phyloP scores from a whole-genome alignment of 768 basidiomycete genomes.

The Trametes maxima region DNA sequence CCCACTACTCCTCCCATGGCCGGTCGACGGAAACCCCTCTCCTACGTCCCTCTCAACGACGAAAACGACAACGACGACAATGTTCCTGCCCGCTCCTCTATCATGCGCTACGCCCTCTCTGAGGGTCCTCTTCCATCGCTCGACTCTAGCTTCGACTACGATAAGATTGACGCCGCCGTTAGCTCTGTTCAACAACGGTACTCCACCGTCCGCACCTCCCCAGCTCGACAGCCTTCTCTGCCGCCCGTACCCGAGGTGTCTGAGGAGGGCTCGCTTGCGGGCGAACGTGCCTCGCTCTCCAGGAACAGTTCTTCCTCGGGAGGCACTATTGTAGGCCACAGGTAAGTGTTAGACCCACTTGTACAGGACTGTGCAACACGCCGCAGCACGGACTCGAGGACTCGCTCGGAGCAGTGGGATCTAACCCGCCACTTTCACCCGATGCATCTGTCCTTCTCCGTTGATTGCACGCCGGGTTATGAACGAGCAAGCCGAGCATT shows the following conservation, averaged over 20 bases:
- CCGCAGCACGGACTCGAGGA: too few species aligned
- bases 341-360: background rate
- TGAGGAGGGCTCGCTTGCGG: constrained; percentile 25
- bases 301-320: constrained; percentile 23
- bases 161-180: constrained; percentile 8
- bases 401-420: too few species aligned
- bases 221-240: constrained; percentile 24
- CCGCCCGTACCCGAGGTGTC: constrained; percentile 30
- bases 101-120: constrained; percentile 19
- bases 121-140: constrained; percentile 6
- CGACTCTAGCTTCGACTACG: constrained; percentile 13
- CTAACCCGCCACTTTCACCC: too few species aligned
- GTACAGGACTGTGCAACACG: too few species aligned
- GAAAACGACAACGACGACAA: constrained; percentile 11
- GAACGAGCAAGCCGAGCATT: too few species aligned
- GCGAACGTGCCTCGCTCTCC: constrained; percentile 26
- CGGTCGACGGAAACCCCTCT: constrained; percentile 18
- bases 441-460: too few species aligned
- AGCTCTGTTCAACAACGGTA: constrained; percentile 13
- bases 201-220: constrained; percentile 19
- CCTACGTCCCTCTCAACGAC: constrained; percentile 22
- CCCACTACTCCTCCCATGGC: constrained; percentile 5
- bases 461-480: too few species aligned
- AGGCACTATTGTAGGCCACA: constrained; percentile 16
- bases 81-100: constrained; percentile 14